Conservation (phyloP, 495 filamentous ascomycete genomes). For the Penicillium manginii region DNA sequence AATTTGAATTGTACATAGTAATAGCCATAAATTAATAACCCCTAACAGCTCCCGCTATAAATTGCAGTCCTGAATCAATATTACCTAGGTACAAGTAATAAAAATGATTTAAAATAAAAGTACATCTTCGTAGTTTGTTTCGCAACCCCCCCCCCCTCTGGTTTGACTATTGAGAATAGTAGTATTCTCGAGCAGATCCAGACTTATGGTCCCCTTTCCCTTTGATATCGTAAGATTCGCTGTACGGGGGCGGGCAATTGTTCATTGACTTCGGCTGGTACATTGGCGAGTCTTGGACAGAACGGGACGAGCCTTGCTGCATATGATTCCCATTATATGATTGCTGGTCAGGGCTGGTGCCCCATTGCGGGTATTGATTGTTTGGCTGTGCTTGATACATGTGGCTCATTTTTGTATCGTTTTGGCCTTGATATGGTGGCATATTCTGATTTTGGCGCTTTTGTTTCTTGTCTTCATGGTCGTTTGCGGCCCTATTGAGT, state of each 20-base stretch:
- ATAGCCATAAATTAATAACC: too few relatives aligned
- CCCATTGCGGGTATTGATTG: slow-evolving; percentile 2
- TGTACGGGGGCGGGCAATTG: neutral
- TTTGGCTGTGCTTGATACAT: slow-evolving; percentile 1
- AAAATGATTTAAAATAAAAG: neutral
- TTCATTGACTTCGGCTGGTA: neutral
- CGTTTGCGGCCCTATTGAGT: slow-evolving; percentile 12
- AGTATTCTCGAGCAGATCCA: neutral
- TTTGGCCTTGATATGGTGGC: neutral
- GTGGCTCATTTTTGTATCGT: neutral
- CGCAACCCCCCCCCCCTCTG: neutral
- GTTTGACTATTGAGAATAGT: neutral
- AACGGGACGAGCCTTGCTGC: neutral
- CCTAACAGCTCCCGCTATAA: too few relatives aligned
- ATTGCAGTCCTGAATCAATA: too few relatives aligned
- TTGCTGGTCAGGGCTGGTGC: neutral
- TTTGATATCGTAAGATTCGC: neutral
- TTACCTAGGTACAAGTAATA: neutral
- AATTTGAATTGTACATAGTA: too few relatives aligned
- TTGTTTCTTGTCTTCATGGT: slow-evolving; percentile 17
- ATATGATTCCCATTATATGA: neutral
- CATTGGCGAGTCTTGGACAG: neutral
- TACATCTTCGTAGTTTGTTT: neutral
- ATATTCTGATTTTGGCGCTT: slow-evolving; percentile 2
- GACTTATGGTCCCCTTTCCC: neutral